Base-by-base conservation (phyloP, 1,139 yeast species). In the Pichia sp. region DNA sequence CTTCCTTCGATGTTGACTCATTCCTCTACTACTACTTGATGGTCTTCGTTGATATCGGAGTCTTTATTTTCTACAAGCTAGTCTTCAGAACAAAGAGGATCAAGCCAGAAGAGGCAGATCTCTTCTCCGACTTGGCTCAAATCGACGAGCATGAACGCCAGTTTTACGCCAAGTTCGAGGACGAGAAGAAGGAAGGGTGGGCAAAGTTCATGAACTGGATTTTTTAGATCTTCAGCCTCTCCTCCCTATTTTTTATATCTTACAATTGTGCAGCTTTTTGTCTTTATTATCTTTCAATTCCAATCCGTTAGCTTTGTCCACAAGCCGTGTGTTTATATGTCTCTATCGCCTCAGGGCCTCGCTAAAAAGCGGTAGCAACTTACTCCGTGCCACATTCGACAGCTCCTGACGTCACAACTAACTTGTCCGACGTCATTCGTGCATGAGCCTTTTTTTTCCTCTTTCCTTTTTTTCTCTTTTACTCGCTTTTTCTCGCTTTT, bases 1-100 rank as follows among this genome's bases (percentile, higher is more conserved):
- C 79, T 19, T 69, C 70, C 5, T 87, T 72, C 68, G 61, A 70
- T 8, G 71, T 72, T 34, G 71, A 74, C 57, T 62, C 67, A 16
- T 78, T 78, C 66, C 70, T 78, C 58, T 77, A 71, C 65, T 72
- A 70, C 58, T 78, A 78, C 60, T 68, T 78, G 45, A 75, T 74
- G 76, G 64, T 74, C 42, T 74, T 74, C 54, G 71, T 75, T 34
- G 61, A 70, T 23, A 57, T 71, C 45, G 73, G 64, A 8, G 66
- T 72, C 19, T 75, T 63, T 62, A 51, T 70, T 8, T 55, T 63
- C 46, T 75, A 75, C 74, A 75, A 76, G 70, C 16, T 76, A 3
- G 15, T 70, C 49, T 73, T 70, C 62, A 77, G 71, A 66, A 78
- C 84, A 30, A 73, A 68, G 54, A 61, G 73, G 54, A 69, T 75